Evolutionary conservation across 345 rosid genomes (phyloP).

Genomic region (Syzygium oleosum): DNA sequence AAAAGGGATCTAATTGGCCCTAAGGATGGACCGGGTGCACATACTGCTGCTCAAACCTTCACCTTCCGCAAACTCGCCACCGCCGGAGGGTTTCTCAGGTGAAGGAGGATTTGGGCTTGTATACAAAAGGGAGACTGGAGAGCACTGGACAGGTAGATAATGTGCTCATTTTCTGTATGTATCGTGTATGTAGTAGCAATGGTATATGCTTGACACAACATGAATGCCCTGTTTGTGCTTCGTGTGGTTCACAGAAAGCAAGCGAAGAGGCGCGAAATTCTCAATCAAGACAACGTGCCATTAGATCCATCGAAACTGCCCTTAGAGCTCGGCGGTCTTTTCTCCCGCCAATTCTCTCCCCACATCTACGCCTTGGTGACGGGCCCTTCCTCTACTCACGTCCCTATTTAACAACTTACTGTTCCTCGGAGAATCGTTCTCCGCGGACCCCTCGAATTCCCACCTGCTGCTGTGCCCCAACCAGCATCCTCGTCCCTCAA

Average conservation of each 20-base stretch:
- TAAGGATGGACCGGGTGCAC: slow-evolving; percentile 43
- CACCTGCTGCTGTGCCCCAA: slow-evolving; percentile 49
- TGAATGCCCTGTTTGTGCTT: not conserved
- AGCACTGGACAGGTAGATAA: slow-evolving; percentile 65
- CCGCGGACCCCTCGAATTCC: slow-evolving; percentile 71
- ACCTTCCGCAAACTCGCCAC: slow-evolving; percentile 73
- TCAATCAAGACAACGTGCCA: not conserved
- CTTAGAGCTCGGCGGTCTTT: slow-evolving; percentile 55
- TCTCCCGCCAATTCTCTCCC: slow-evolving; percentile 88
- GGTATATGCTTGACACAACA: not conserved
- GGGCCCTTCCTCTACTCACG: slow-evolving; percentile 63
- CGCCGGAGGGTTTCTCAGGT: slow-evolving; percentile 68
- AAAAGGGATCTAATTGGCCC: slow-evolving; percentile 48
- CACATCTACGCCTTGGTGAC: slow-evolving; percentile 93
- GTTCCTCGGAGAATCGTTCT: slow-evolving; percentile 76
- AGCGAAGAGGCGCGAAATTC: not conserved
- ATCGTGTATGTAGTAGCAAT: not conserved
- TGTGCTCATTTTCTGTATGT: not conserved
- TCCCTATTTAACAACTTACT: slow-evolving; percentile 52
- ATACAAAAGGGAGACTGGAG: slow-evolving; percentile 64
- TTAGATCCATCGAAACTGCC: slow-evolving; percentile 39
- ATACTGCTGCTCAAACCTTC: slow-evolving; percentile 79
- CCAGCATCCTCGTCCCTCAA: slow-evolving; percentile 48
- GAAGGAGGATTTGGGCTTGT: slow-evolving; percentile 40
- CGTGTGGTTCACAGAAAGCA: not conserved